These are phyloP conservation scores for Dalbergia oliveri DNA, from an alignment of 306 rosid genomes.

Conservation along the genomic window DNA sequence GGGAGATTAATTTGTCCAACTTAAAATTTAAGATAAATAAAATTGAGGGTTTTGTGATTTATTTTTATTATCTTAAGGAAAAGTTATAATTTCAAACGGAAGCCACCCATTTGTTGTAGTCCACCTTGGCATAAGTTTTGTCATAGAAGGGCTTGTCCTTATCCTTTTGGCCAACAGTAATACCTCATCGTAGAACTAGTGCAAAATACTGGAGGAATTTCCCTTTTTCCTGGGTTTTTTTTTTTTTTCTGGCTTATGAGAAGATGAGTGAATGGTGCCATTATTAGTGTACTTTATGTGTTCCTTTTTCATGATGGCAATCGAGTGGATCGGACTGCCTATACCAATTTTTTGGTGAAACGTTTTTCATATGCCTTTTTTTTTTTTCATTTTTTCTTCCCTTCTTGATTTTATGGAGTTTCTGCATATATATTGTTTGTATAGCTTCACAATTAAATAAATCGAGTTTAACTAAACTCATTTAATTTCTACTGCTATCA, in stretches of 20 bases:
- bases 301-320: constrained; percentile 29
- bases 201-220: background rate
- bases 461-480: background rate
- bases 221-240: background rate
- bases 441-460: background rate
- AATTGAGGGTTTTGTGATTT: too few species aligned
- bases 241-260: background rate
- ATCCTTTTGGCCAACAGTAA: background rate
- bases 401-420: background rate
- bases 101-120: too few species aligned
- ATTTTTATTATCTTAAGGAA: too few species aligned
- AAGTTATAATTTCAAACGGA: too few species aligned
- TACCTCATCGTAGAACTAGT: background rate
- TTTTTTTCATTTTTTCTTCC: background rate
- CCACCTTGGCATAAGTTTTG: too few species aligned
- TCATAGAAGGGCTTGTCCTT: background rate
- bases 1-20: too few species aligned
- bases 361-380: constrained; percentile 13
- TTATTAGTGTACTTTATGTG: background rate
- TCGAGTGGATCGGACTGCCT: constrained; percentile 6
- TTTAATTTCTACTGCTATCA: background rate
- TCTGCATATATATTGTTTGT: background rate
- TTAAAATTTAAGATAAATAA: too few species aligned
- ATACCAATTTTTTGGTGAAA: constrained; percentile 27
- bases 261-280: background rate